These are phyloP conservation scores for Carex scoparia DNA, from an alignment of 176 grass and related monocot genomes.

Conservation along the genomic window DNA sequence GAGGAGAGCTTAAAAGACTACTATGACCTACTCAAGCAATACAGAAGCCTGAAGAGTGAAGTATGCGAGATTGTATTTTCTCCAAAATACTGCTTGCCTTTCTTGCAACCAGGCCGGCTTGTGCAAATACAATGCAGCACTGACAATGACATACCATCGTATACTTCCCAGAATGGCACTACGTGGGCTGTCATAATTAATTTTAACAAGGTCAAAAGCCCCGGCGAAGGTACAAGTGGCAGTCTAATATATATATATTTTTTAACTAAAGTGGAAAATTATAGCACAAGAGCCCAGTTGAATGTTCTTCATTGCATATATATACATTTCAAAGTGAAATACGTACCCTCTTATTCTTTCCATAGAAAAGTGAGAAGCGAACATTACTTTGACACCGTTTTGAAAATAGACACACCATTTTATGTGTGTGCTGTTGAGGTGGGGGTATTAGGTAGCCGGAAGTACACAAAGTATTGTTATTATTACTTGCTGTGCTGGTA, in stretches of 20 bases:
- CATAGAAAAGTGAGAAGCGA: background rate
- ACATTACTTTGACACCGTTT: background rate
- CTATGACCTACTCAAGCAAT: conserved; percentile 82
- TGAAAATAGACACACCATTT: background rate
- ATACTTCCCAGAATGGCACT: conserved; percentile 43
- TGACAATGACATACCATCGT: conserved; percentile 35
- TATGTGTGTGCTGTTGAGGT: background rate
- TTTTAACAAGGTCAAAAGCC: conserved; percentile 70
- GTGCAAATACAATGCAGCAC: conserved; percentile 40
- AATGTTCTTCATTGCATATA: background rate
- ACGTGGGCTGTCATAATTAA: conserved; percentile 84
- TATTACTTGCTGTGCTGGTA: background rate
- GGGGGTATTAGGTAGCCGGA: background rate
- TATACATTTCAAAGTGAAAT: background rate
- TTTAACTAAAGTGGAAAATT: background rate
- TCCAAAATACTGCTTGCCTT: conserved; percentile 83
- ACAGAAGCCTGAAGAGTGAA: conserved; percentile 71
- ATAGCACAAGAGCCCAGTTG: background rate
- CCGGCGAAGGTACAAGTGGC: conserved; percentile 51
- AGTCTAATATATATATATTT: background rate
- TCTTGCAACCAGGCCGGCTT: conserved; percentile 92
- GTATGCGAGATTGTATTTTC: conserved; percentile 61
- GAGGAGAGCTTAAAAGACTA: conserved; percentile 84
- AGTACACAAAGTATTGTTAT: background rate
- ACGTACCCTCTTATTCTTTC: background rate